Base-by-base conservation (phyloP, 805 yeast species). In the Candida pseudofarinosa region DNA sequence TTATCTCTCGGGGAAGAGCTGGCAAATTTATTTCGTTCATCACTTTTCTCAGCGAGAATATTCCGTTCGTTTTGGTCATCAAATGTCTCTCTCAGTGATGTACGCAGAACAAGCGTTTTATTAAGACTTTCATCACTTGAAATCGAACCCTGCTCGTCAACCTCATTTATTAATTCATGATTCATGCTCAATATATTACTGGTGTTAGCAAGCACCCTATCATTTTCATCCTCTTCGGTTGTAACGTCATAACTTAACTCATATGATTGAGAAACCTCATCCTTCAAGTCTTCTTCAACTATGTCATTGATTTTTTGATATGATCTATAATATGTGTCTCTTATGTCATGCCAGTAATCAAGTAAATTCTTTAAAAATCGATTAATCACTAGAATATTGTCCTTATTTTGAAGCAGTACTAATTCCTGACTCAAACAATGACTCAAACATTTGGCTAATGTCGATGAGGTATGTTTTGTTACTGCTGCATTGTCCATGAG, bases 391-490 rank as follows among this genome's bases (percentile, higher is more conserved):
- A 76, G 66, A 5, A 73, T 49, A 37, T 70, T 62, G 47, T 80
- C 80, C 34, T 71, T 69, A 45, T 70, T 74, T 16, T 57, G 58
- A n/a, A 55, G 53, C 39, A 66, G 60, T 12, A 60, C 45, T 19
- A 60, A 40, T 49, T 76, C 77, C 35, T 83, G 83, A 43, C 83
- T 73, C 26, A 85, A 50, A 12, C 83, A 73, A 15, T 82, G 79
- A 6, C 77, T 68, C 35, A 83, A 53, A 19, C 77, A 64, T 48
- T 69, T 73, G 36, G 83, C 63, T 17, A 77, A 48, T 4, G 74
- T 54, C 7, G 53, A 40, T 12, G 71, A 46, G 10, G 63, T 62
- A 49, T 76, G 83, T 47, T 63, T 71, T 17, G 85, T 77, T 1
- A 48, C 46, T 3, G 58, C 55, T 1, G 52, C 23, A 35, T 67